Evolutionary conservation across 805 yeast genomes (phyloP), one percentile per base, ranked within the genome.

Genomic region (Monosporozyma siamensis): DNA sequence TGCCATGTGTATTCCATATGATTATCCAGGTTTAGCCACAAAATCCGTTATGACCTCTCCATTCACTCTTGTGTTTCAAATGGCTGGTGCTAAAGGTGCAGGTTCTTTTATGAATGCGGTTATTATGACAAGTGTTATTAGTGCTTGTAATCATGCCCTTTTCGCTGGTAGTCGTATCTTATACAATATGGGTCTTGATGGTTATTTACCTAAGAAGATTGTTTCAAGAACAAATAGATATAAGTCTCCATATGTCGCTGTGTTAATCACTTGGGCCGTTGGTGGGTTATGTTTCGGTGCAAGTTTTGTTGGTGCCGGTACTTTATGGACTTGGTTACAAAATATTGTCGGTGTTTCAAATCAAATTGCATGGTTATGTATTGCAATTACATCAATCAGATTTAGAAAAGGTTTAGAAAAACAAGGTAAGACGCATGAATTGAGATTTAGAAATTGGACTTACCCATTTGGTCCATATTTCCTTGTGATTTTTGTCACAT

Each of bases 211-310:
- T 12, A 38, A 21, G 2, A 44, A 43, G 12, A 31, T 48, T 14
- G 66, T 74, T 43, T 65, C 74, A 12, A 51, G 55, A 42, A 60
- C 61, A 14, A 72, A 71, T 48, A 54, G 74, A 18, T 69, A 55
- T 51, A 62, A 68, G 42, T 65, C 68, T 14, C 78, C 78, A 14
- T 71, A 70, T 48, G 71, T 72, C 15, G 73, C 75, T 0, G 76
- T 73, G 1, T 36, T 65, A 2, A 52, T 67, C 24, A 76, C 82
- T 21, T 74, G 78, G 73, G 52, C 70, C 3, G 63, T 70, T 25
- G 76, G 80, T 34, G 80, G 79, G 0, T 60, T 76, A 37, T 75
- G 80, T 54, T 78, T 78, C 51, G 82, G 77, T 2, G 71, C 80
- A 4, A 74, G 79, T 1, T 73, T 72, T 49, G 67, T 72, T 43